Conservation (phyloP, 202 grass and related monocot genomes). For the Panicum virgatum region DNA sequence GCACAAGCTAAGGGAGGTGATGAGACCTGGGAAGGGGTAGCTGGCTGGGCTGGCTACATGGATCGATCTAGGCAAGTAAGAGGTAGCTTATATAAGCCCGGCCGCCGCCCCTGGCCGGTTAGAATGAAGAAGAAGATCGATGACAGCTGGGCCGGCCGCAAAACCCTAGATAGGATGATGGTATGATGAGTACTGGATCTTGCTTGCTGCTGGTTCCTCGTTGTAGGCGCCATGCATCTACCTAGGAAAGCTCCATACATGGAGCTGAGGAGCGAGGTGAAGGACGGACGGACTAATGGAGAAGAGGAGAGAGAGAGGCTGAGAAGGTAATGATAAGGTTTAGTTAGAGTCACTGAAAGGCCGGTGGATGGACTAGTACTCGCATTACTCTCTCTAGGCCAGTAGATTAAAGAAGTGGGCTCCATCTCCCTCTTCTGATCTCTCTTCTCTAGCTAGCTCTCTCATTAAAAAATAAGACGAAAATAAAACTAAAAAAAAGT, state of each 20-base stretch:
- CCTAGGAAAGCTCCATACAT: conserved; percentile 25
- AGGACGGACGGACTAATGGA: conserved; percentile 4
- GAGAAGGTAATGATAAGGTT: conserved; percentile 44
- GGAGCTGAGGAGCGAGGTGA: not conserved
- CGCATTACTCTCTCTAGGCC: too few species aligned
- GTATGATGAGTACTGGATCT: conserved; percentile 31
- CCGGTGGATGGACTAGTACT: conserved; percentile 10
- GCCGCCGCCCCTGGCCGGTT: not conserved
- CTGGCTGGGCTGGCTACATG: not conserved
- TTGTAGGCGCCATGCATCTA: not conserved
- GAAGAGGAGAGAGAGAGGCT: conserved; percentile 17
- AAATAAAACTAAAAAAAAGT: not conserved
- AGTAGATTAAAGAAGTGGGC: not conserved
- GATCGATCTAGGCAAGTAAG: not conserved
- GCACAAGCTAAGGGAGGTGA: too few species aligned
- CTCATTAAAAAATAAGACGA: not conserved
- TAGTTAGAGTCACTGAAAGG: conserved; percentile 32
- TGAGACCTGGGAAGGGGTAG: not conserved
- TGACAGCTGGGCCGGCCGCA: not conserved
- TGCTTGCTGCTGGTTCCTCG: not conserved
- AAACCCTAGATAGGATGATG: conserved; percentile 1
- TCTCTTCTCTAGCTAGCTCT: too few species aligned
- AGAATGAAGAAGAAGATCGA: not conserved
- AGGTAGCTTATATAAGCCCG: conserved; percentile 21
- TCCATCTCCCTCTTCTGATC: too few species aligned